A percentile compares a stretch with the other conserved stretches of the same genome.
Evolutionary conservation across 106 monocot species (phyloP).

Genomic region (Dendrobium catenatum): DNA sequence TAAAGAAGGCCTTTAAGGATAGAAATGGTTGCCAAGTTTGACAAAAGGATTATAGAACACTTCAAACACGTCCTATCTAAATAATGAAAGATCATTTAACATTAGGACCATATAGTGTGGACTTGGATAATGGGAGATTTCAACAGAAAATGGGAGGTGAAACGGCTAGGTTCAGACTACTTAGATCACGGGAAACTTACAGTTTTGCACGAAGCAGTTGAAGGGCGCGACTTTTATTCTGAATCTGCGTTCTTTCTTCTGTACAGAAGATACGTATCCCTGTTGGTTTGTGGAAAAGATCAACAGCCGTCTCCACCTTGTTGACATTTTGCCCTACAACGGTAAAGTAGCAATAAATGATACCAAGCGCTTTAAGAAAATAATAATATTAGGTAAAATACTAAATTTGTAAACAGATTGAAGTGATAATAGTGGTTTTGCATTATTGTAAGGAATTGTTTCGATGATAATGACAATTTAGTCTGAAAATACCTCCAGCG

Average conservation of each 20-base stretch:
- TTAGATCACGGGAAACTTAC: slow-evolving; percentile 36
- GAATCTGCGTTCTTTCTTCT: slow-evolving; percentile 87
- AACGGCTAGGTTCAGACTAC: not conserved
- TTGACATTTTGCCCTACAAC: slow-evolving; percentile 96
- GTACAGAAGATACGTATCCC: slow-evolving; percentile 97
- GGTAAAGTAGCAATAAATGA: slow-evolving; percentile 6
- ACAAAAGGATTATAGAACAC: too few relatives aligned
- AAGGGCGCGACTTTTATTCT: slow-evolving; percentile 77
- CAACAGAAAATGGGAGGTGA: not conserved
- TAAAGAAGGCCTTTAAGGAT: too few relatives aligned
- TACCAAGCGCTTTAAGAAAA: not conserved
- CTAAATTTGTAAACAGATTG: not conserved
- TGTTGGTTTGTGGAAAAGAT: slow-evolving; percentile 93
- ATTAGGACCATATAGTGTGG: not conserved
- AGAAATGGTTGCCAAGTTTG: too few relatives aligned
- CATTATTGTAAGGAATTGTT: not conserved
- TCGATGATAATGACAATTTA: not conserved
- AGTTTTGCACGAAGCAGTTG: slow-evolving; percentile 90
- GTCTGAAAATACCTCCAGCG: slow-evolving; percentile 68
- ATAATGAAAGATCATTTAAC: too few relatives aligned
- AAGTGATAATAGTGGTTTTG: not conserved
- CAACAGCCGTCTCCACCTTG: slow-evolving; percentile 97
- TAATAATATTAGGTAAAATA: not conserved
- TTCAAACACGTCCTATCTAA: too few relatives aligned
- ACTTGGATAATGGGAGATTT: not conserved